Conservation (phyloP, 192 early-diverging fungal genomes). For the Lobosporangium transversale region DNA sequence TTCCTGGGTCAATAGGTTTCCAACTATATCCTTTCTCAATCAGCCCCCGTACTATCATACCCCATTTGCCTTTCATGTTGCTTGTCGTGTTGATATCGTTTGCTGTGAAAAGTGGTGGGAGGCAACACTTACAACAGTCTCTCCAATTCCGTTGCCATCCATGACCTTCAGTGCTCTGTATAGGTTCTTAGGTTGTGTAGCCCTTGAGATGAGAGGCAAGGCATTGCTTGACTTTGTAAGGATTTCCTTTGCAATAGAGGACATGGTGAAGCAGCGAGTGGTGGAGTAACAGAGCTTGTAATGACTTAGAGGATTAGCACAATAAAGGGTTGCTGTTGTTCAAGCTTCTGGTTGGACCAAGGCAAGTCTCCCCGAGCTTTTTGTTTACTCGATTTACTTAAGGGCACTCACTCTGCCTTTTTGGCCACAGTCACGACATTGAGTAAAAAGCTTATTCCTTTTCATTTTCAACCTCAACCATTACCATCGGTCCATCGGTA, state of each 20-base stretch:
- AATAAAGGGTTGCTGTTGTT: not conserved
- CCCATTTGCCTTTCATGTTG: no score
- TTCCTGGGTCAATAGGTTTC: no score
- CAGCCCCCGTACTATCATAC: no score
- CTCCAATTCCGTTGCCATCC: constrained; percentile 44
- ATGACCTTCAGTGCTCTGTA: constrained; percentile 49
- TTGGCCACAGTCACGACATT: not conserved
- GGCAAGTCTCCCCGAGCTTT: not conserved
- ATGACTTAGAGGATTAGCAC: no score
- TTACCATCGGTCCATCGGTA: not conserved
- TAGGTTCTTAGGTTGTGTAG: constrained; percentile 40
- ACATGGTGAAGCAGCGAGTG: constrained; percentile 18
- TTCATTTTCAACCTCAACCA: not conserved
- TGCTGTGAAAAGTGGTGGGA: not conserved
- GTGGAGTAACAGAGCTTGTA: not conserved
- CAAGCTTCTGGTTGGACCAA: not conserved
- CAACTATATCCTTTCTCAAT: no score
- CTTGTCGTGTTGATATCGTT: no score
- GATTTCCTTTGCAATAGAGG: constrained; percentile 51
- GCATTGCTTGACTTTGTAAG: constrained; percentile 48
- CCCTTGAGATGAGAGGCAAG: constrained; percentile 44
- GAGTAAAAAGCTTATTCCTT: not conserved
- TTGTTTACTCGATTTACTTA: constrained; percentile 29
- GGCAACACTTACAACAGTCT: constrained; percentile 46
- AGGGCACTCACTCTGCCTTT: constrained; percentile 1